Base-by-base conservation (phyloP, 139 green algal species). In the Raphidocelis subcapitata region DNA sequence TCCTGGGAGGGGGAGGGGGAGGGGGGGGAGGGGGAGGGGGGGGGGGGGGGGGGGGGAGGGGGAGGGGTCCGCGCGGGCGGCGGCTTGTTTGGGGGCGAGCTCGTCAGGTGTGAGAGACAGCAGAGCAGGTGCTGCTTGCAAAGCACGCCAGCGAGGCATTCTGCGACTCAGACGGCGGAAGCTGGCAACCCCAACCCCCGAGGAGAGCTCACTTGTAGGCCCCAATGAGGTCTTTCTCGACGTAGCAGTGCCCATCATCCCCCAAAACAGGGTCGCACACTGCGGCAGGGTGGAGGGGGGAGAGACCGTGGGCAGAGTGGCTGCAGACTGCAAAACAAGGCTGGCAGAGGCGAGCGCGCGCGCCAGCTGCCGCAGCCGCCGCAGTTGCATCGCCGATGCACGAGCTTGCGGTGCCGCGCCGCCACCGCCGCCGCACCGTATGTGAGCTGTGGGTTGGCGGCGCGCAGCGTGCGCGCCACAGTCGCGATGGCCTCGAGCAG, bases 181-280 rank as follows among this genome's bases (percentile, higher is more conserved):
- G n/a, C n/a, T n/a, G n/a, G n/a, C n/a, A n/a, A n/a, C n/a, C n/a
- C n/a, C n/a, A n/a, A n/a, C n/a, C n/a, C n/a, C 8, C 41, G 8
- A 12, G 41, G 41, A 12, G 8, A 12, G 41, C 8, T 12, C 41
- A 49, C 0, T 46, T 68, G 74, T 94, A 99, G 0, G 87, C 81
- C 0, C 79, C 62, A 18, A 95, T 82, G 31, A 98, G 64, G 20
- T 96, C 91, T 16, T 76, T 67, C 4, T 65, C 44, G 0, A 95
- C 81, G 74, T 98, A 99, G 54, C 98, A 67, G 15, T 75, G 74
- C 4, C 92, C 95, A 51, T 98, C 74, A 41, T 98, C 95, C 5
- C 95, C 95, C 82, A 97, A 79, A 3, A 99, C 95, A 1, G 95
- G 95, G 74, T 99, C 95, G 70, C 95, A 99, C 28, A 98, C 91